phyloP scores from a whole-genome alignment of 495 filamentous ascomycete species.

The Echria macrotheca region DNA sequence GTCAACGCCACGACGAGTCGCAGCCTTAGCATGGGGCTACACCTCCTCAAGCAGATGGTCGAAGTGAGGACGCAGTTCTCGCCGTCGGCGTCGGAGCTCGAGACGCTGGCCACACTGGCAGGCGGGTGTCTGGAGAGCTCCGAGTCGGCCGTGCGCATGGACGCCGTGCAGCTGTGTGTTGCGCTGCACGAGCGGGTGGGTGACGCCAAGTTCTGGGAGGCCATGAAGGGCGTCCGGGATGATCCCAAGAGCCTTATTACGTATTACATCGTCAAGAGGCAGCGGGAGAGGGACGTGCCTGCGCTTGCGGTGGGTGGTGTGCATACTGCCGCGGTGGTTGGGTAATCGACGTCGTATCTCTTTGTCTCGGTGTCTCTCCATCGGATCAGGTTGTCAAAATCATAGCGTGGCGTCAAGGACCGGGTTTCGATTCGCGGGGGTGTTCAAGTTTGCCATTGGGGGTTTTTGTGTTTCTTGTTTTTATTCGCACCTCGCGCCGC shows the following conservation, averaged over 20 bases:
- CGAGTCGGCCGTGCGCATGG: constrained; percentile 75
- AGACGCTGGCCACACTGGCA: constrained; percentile 49
- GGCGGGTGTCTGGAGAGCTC: constrained; percentile 58
- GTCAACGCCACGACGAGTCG: constrained; percentile 23
- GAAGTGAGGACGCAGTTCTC: constrained; percentile 33
- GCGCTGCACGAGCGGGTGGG: constrained; percentile 63
- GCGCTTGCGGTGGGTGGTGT: neutral
- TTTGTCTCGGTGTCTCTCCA: neutral
- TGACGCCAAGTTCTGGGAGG: constrained; percentile 59
- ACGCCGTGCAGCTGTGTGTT: constrained; percentile 71
- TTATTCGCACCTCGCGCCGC: too few relatives aligned
- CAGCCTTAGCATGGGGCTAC: constrained; percentile 55
- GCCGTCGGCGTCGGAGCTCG: constrained; percentile 39
- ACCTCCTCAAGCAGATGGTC: constrained; percentile 50
- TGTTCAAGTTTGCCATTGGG: too few relatives aligned
- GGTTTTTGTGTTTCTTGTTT: too few relatives aligned
- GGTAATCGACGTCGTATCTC: neutral
- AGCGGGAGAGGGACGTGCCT: constrained; percentile 34
- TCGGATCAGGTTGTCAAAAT: neutral
- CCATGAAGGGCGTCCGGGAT: constrained; percentile 56
- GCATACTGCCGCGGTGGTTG: neutral
- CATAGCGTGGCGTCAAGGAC: neutral
- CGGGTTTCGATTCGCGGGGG: too few relatives aligned
- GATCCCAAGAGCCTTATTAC: constrained; percentile 70
- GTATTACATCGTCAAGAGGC: constrained; percentile 73